These are phyloP conservation scores for Mycena sanguinolenta DNA, from an alignment of 768 basidiomycete species.

Conservation along the genomic window DNA sequence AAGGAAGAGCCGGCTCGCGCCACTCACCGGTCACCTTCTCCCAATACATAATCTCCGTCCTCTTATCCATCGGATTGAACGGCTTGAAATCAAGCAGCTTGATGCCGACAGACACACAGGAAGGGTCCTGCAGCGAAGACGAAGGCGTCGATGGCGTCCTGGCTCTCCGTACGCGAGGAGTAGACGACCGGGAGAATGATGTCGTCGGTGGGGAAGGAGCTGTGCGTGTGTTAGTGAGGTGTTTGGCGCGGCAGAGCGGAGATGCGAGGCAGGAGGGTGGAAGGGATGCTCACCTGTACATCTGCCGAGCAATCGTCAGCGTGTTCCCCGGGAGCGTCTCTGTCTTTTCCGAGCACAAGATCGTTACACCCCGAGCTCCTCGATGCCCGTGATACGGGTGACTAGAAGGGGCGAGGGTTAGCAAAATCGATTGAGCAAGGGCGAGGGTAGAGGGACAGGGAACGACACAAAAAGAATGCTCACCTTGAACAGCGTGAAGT, in stretches of 20 bases:
- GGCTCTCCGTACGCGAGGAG: slow-evolving; percentile 98
- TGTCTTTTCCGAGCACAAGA: slow-evolving; percentile 99
- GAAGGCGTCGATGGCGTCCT: slow-evolving; percentile 95
- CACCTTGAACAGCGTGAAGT: no score
- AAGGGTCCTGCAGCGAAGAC: slow-evolving; percentile 81
- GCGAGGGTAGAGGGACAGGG: no score
- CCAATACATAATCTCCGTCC: slow-evolving; percentile 97
- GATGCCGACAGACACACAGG: slow-evolving; percentile 89
- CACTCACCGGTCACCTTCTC: slow-evolving; percentile 83
- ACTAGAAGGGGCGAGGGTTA: slow-evolving; percentile 84
- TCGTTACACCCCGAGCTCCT: slow-evolving; percentile 93
- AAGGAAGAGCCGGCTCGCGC: no score
- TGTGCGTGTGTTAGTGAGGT: slow-evolving; percentile 39
- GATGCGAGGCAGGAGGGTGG: neutral
- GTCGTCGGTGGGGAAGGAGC: slow-evolving; percentile 88
- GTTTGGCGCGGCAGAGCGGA: neutral
- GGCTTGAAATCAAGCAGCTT: slow-evolving; percentile 99
- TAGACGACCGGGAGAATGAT: slow-evolving; percentile 95
- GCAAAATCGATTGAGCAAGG: no score
- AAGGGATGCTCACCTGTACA: slow-evolving; percentile 61
- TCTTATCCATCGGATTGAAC: slow-evolving; percentile 99
- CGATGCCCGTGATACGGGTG: slow-evolving; percentile 99
- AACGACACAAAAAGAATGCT: no score
- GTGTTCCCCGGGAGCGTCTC: slow-evolving; percentile 99
- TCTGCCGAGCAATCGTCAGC: slow-evolving; percentile 94